These are phyloP conservation scores for Neurospora sp. DNA, from an alignment of 495 filamentous ascomycete genomes.

Conservation along the genomic window DNA sequence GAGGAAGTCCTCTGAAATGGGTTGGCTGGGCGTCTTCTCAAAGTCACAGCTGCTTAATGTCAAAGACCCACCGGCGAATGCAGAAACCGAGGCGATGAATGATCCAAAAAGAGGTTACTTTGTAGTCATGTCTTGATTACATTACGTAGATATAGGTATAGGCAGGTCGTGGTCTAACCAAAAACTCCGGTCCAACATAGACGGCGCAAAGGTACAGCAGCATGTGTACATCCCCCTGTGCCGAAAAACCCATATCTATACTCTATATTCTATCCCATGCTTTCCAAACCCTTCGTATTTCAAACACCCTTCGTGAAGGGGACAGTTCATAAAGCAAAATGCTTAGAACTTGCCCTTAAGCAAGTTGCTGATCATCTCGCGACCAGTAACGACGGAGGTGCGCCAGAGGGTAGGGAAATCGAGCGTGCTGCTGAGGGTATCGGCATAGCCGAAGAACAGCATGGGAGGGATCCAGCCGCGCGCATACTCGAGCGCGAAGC, in stretches of 20 bases:
- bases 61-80: neutral
- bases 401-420: slow-evolving; percentile 73
- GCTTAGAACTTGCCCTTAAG: slow-evolving; percentile 58
- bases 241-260: neutral
- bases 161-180: neutral
- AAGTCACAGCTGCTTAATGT: neutral
- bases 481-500: slow-evolving; percentile 83
- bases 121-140: neutral
- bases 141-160: neutral
- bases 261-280: neutral
- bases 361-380: slow-evolving; percentile 65
- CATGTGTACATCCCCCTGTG: neutral
- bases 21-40: neutral
- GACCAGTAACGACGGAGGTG: slow-evolving; percentile 56
- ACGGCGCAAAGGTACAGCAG: neutral
- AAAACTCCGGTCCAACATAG: neutral
- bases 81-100: no score
- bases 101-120: neutral
- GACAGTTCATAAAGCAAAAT: neutral
- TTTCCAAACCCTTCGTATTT: neutral
- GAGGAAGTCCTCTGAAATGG: neutral
- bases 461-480: slow-evolving; percentile 86
- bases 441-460: slow-evolving; percentile 78
- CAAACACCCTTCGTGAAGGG: neutral
- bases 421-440: slow-evolving; percentile 63